phyloP scores from a whole-genome alignment of 305 asterid genomes.

The Coffea humblotiana region DNA sequence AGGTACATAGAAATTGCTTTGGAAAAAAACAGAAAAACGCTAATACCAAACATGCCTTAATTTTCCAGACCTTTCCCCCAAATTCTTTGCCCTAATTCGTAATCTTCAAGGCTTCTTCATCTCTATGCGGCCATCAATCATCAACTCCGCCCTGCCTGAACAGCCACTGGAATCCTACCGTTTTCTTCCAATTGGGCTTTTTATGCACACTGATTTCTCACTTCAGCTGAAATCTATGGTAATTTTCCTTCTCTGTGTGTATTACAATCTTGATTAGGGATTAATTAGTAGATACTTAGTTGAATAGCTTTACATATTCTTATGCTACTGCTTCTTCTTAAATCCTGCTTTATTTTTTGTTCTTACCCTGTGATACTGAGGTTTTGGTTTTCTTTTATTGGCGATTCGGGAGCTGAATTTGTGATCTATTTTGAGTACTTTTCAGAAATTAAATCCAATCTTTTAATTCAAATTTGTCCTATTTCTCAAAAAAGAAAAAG shows the following conservation, averaged over 20 bases:
- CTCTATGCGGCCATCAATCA: conserved; percentile 6
- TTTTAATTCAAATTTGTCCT: background rate
- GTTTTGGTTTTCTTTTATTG: background rate
- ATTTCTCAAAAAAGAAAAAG: too few relatives aligned
- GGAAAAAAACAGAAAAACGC: too few relatives aligned
- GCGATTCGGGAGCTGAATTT: background rate
- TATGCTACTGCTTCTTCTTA: too few relatives aligned
- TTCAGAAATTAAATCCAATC: background rate
- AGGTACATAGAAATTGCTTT: too few relatives aligned
- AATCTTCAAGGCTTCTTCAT: conserved; percentile 9
- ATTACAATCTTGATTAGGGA: background rate
- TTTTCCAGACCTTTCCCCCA: conserved; percentile 1
- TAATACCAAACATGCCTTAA: conserved; percentile 25
- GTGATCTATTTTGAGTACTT: background rate
- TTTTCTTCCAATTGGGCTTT: background rate
- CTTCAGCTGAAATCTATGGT: conserved; percentile 1
- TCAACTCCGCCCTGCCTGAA: conserved; percentile 1
- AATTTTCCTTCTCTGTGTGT: background rate
- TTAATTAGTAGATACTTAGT: background rate
- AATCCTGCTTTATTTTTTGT: background rate
- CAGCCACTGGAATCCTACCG: background rate
- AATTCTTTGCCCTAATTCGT: conserved; percentile 27
- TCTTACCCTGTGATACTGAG: background rate
- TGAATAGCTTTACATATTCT: background rate
- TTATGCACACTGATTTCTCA: background rate